These are phyloP conservation scores for Talaromyces sp. DNA, from an alignment of 2,329 filamentous ascomycete genomes.

Conservation along the genomic window DNA sequence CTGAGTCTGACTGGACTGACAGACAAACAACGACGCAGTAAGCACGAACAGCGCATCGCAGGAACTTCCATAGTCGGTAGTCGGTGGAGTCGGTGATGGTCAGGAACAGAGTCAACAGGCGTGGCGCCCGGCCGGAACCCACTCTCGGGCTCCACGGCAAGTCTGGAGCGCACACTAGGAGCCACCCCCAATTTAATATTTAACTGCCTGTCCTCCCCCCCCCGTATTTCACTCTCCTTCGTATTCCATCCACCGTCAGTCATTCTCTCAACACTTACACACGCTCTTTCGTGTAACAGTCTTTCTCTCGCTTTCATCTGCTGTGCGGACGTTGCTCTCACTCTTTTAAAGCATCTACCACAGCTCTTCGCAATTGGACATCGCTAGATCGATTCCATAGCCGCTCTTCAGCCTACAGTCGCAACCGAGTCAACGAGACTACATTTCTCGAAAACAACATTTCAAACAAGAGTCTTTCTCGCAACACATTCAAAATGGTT, in stretches of 20 bases:
- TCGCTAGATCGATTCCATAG: slow-evolving; percentile 20
- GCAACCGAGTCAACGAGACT: background rate
- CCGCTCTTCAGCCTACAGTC: slow-evolving; percentile 7
- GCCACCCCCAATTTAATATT: background rate
- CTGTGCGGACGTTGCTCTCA: slow-evolving; percentile 19
- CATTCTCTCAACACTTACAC: slow-evolving; percentile 8
- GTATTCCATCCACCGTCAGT: slow-evolving; percentile 3
- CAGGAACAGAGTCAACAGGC: slow-evolving; percentile 2
- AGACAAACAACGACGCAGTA: no score
- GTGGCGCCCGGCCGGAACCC: background rate
- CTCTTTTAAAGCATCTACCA: slow-evolving; percentile 13
- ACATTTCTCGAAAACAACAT: background rate
- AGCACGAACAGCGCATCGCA: background rate
- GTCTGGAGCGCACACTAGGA: slow-evolving; percentile 2
- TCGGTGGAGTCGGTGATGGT: background rate
- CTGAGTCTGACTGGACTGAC: background rate
- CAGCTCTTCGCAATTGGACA: slow-evolving; percentile 5
- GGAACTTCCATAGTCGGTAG: background rate
- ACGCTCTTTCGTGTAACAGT: slow-evolving; percentile 12
- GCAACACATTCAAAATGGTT: slow-evolving; percentile 29
- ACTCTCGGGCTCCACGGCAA: slow-evolving; percentile 4
- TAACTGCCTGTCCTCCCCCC: slow-evolving; percentile 10
- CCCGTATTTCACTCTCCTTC: background rate
- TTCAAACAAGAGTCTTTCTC: slow-evolving; percentile 7
- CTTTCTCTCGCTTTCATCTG: slow-evolving; percentile 13